A percentile compares a stretch with the other conserved stretches of the same genome.
phyloP scores from a whole-genome alignment of 1,284 basidiomycete species.

The Fomitiporia mediterranea region DNA sequence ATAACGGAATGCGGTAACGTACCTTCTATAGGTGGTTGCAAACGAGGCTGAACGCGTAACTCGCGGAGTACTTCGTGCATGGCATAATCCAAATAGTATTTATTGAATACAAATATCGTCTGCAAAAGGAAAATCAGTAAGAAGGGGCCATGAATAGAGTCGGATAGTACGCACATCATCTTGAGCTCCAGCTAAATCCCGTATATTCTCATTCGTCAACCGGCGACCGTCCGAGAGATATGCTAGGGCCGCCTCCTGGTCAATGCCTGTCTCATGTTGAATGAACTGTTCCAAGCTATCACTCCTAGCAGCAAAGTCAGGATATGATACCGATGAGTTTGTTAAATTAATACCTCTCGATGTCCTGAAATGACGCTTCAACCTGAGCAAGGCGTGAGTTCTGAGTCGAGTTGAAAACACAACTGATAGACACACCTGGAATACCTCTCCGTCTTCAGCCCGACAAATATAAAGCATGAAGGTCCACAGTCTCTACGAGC shows the following conservation, averaged over 20 bases:
- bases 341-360: conserved; percentile 51
- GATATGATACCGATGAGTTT: conserved; percentile 1
- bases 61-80: conserved; percentile 55
- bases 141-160: conserved; percentile 6
- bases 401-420: not conserved
- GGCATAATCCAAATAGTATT: conserved; percentile 65
- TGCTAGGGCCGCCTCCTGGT: conserved; percentile 62
- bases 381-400: conserved; percentile 31
- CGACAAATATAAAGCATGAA: conserved; percentile 69
- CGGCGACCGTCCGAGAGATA: conserved; percentile 73
- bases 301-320: conserved; percentile 35
- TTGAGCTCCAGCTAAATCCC: conserved; percentile 64
- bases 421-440: conserved; percentile 35
- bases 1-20: conserved; percentile 6
- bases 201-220: conserved; percentile 59
- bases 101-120: conserved; percentile 79
- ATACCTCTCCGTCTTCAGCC: conserved; percentile 64
- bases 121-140: conserved; percentile 31
- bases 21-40: conserved; percentile 70
- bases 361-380: conserved; percentile 62
- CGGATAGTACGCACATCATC: conserved; percentile 51
- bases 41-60: conserved; percentile 51
- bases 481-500: not conserved
- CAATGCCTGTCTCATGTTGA: conserved; percentile 60
- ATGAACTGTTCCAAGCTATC: conserved; percentile 63